Evolutionary conservation across 768 basidiomycete genomes (phyloP).

Genomic region (Pholiota molesta): DNA sequence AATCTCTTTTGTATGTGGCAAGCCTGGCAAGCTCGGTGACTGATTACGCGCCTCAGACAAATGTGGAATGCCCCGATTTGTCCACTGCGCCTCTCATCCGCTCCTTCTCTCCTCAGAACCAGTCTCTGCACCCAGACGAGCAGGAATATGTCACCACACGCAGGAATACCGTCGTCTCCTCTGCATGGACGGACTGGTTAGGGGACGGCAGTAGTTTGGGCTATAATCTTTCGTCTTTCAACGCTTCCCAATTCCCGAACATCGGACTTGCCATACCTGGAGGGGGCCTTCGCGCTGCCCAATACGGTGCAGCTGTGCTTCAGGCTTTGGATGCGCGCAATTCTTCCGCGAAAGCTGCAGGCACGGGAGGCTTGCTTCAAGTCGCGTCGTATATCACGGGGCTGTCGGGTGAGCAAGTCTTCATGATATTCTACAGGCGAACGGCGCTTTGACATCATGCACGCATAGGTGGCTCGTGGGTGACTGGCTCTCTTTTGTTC

Average conservation of each 20-base stretch:
- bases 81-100: slow-evolving; percentile 52
- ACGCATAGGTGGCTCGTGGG: slow-evolving; percentile 63
- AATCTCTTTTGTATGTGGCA: neutral
- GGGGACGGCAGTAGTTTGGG: slow-evolving; percentile 55
- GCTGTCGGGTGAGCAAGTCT: slow-evolving; percentile 53
- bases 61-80: slow-evolving; percentile 55
- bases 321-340: slow-evolving; percentile 66
- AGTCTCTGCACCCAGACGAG: slow-evolving; percentile 54
- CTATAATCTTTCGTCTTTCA: slow-evolving; percentile 50
- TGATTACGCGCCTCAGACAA: slow-evolving; percentile 55
- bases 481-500: slow-evolving; percentile 61
- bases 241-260: slow-evolving; percentile 43
- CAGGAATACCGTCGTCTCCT: slow-evolving; percentile 39
- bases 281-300: slow-evolving; percentile 69
- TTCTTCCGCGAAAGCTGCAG: slow-evolving; percentile 52
- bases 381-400: slow-evolving; percentile 71
- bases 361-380: slow-evolving; percentile 72
- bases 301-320: slow-evolving; percentile 63
- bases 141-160: slow-evolving; percentile 48
- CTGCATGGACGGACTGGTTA: slow-evolving; percentile 63
- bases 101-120: slow-evolving; percentile 50
- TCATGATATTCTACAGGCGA: neutral
- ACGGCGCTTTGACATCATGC: neutral
- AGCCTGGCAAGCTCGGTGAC: slow-evolving; percentile 14
- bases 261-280: slow-evolving; percentile 72